Evolutionary conservation across 202 grass and related monocot species (phyloP).

Genomic region (Digitaria exilis): DNA sequence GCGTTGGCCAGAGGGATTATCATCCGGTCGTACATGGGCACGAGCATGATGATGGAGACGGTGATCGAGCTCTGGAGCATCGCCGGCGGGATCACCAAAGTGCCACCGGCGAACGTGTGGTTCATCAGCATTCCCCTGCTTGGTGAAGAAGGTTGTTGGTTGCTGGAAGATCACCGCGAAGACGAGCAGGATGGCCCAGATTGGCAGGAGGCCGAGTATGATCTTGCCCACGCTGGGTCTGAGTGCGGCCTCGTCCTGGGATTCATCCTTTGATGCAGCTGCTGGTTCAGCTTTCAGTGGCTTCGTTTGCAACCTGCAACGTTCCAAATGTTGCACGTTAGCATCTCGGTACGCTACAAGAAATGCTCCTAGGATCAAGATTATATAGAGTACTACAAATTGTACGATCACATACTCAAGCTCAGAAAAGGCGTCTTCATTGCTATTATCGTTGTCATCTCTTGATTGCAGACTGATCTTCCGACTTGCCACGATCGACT

Average conservation of each 20-base stretch:
- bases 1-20: conserved; percentile 50
- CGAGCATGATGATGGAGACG: conserved; percentile 80
- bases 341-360: too few relatives aligned
- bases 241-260: conserved; percentile 32
- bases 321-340: background rate
- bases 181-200: conserved; percentile 77
- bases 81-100: conserved; percentile 73
- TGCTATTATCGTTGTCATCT: background rate
- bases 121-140: conserved; percentile 88
- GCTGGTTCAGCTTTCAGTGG: conserved; percentile 43
- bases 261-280: background rate
- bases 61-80: conserved; percentile 87
- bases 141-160: conserved; percentile 88
- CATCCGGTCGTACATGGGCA: conserved; percentile 79
- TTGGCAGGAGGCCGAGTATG: conserved; percentile 66
- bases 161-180: conserved; percentile 97
- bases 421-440: conserved; percentile 40
- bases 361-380: background rate
- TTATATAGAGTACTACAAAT: too few relatives aligned
- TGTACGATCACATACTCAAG: conserved; percentile 74
- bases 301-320: conserved; percentile 66
- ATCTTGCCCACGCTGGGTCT: conserved; percentile 47
- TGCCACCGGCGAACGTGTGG: conserved; percentile 38
- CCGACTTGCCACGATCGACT: conserved; percentile 11
- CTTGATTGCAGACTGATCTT: conserved; percentile 47